Base-by-base conservation (phyloP, 2,329 filamentous ascomycete species). In the Phialophora tarda region DNA sequence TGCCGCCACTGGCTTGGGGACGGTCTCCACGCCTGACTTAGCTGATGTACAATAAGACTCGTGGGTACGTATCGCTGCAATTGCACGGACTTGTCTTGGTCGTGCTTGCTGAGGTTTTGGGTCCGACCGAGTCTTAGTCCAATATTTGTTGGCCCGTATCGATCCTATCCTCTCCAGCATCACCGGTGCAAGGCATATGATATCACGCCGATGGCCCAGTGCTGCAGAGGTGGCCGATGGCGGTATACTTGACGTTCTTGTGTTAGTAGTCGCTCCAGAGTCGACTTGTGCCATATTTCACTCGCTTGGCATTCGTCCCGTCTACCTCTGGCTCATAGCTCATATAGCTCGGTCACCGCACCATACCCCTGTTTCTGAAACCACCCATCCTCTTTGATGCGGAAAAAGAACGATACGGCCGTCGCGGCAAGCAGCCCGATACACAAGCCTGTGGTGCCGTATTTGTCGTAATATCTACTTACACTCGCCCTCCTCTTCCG, bases 381-480 rank as follows among this genome's bases (percentile, higher is more conserved):
- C 77, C 26, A 78, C 75, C 67, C 74, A 65, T 86, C 83, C 58
- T 88, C 85, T 44, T 83, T 85, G n/a, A 92, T 85, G 69, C 94
- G 88, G 73, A 92, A 89, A 4, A 80, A 90, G 82, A 97, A 96
- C 77, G 95, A 96, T 28, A 96, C 76, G 3, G 84, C 81, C 11
- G 97, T 88, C 2, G 93, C 91, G 0, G 85, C 80, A 50, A 97
- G 85, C 61, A 98, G 78, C 2, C 91, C 86, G 8, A 84, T 74
- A 73, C 93, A 96, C 34, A 99, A 83, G 24, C 88, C 80, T 3
- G 85, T 93, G 0, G 95, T 94, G 0, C 95, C 95, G 84, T 89
- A 91, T 72, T 88, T 89, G 77, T 99, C 95, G 77, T 98, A 95
- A 78, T 95, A 99, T 2, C 81, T 77, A 21, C 78, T 77, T 73